Evolutionary conservation across 139 green algal species (phyloP).

Genomic region (Chlamydomonas eustigma): DNA sequence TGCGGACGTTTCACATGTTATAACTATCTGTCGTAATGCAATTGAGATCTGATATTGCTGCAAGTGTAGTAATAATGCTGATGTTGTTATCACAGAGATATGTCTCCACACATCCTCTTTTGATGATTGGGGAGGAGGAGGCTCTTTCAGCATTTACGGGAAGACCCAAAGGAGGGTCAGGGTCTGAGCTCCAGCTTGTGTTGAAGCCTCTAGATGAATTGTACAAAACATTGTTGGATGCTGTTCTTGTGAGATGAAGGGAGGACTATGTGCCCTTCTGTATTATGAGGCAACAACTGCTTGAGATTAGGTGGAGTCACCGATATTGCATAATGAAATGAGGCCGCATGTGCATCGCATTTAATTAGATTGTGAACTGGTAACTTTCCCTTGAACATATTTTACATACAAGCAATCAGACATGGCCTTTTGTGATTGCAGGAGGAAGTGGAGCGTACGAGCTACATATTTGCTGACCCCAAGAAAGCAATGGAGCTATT

Average conservation of each 20-base stretch:
- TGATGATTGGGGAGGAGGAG: not conserved
- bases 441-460: not conserved
- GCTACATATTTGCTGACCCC: constrained; percentile 5
- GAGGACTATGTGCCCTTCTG: too few species aligned
- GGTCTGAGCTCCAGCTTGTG: not conserved
- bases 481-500: constrained; percentile 2
- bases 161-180: not conserved
- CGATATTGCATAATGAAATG: too few species aligned
- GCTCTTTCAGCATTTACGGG: not conserved
- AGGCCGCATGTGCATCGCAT: too few species aligned
- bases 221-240: not conserved
- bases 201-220: not conserved
- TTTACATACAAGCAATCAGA: not conserved
- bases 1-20: too few species aligned
- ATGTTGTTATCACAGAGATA: constrained; percentile 3
- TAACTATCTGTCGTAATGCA: too few species aligned
- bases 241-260: not conserved
- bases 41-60: too few species aligned
- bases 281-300: too few species aligned
- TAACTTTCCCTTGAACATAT: too few species aligned
- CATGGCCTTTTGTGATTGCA: too few species aligned
- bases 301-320: too few species aligned
- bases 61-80: too few species aligned
- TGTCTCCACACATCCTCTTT: not conserved
- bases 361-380: too few species aligned